phyloP scores from a whole-genome alignment of 2,329 filamentous ascomycete species.

The Diaporthe vaccinii region DNA sequence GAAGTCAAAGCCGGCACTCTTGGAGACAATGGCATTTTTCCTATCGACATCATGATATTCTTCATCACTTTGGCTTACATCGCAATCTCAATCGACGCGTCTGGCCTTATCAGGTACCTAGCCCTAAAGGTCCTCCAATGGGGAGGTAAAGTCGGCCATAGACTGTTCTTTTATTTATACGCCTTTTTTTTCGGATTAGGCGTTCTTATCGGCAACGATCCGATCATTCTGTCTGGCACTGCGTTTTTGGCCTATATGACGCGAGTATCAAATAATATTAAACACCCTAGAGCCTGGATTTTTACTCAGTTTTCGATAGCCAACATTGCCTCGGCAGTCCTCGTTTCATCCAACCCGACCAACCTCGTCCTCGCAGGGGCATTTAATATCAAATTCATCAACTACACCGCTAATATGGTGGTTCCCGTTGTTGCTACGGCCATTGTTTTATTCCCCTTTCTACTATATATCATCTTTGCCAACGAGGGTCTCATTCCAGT shows the following conservation, averaged over 20 bases:
- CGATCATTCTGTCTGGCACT: conserved; percentile 80
- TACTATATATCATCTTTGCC: conserved; percentile 72
- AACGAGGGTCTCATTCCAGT: conserved; percentile 39
- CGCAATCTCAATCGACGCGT: conserved; percentile 82
- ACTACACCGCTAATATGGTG: conserved; percentile 82
- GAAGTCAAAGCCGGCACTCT: conserved; percentile 78
- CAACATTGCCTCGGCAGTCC: conserved; percentile 80
- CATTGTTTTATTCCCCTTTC: conserved; percentile 77
- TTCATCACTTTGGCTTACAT: conserved; percentile 83
- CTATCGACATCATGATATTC: conserved; percentile 82
- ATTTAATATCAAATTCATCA: conserved; percentile 78
- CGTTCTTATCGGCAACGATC: conserved; percentile 80
- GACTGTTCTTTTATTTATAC: conserved; percentile 80
- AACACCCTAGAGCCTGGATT: conserved; percentile 80
- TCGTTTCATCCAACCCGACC: conserved; percentile 84
- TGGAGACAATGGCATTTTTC: conserved; percentile 74
- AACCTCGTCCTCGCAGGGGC: conserved; percentile 82
- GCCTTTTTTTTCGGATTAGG: conserved; percentile 78
- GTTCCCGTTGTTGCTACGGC: conserved; percentile 77
- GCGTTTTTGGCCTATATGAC: conserved; percentile 85
- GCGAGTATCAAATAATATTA: conserved; percentile 79
- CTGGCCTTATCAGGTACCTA: conserved; percentile 78
- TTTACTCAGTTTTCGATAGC: conserved; percentile 79
- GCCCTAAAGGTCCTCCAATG: conserved; percentile 79
- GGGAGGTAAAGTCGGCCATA: conserved; percentile 75